These are phyloP conservation scores for Kuraishia capsulata DNA, from an alignment of 805 yeast genomes.

Conservation along the genomic window DNA sequence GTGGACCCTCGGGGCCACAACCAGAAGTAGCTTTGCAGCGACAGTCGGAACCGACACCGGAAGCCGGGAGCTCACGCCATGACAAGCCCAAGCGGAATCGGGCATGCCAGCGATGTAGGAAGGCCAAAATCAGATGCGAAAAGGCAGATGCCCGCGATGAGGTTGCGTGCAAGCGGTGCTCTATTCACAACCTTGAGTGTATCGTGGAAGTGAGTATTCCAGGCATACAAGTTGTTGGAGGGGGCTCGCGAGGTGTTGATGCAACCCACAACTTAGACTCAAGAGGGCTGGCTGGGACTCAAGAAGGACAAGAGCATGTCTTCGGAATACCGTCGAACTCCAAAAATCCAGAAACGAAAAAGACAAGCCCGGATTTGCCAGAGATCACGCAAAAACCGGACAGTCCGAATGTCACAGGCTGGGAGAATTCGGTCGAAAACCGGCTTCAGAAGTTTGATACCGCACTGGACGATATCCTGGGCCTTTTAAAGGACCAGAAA, in stretches of 20 bases:
- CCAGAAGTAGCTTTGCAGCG: no score
- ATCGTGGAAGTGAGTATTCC: constrained; percentile 49
- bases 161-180: constrained; percentile 52
- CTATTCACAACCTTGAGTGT: constrained; percentile 41
- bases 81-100: constrained; percentile 25
- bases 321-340: no score
- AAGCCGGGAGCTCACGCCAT: constrained; percentile 4
- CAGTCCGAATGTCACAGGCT: no score
- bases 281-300: no score
- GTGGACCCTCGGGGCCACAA: no score
- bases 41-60: no score
- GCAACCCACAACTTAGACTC: no score
- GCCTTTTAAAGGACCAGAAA: constrained; percentile 20
- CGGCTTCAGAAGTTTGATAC: constrained; percentile 29
- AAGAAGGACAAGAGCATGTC: no score
- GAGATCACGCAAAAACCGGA: no score
- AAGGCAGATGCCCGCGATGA: constrained; percentile 27
- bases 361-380: no score
- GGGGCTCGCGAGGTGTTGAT: no score
- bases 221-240: constrained; percentile 22
- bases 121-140: constrained; percentile 53
- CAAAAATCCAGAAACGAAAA: no score
- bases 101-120: constrained; percentile 58
- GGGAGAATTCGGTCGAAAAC: constrained; percentile 29
- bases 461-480: constrained; percentile 27